Percentiles rank a stretch among this genome's conserved stretches.
phyloP scores from a whole-genome alignment of 1,284 basidiomycete species.

The Volvariella volvacea region DNA sequence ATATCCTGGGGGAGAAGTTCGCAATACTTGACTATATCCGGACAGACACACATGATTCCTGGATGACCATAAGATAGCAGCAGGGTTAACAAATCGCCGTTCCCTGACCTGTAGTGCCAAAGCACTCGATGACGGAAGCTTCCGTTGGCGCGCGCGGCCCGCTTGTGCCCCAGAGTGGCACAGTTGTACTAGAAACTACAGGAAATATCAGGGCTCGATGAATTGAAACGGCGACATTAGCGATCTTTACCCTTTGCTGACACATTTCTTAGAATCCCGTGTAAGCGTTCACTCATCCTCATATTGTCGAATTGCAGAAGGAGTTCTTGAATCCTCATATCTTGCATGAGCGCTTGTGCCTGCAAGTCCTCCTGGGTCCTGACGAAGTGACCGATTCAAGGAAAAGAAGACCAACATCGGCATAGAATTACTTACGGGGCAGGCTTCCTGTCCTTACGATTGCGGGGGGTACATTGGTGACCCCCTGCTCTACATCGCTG shows the following conservation, averaged over 20 bases:
- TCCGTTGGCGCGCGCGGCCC: too few relatives aligned
- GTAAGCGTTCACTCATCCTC: constrained; percentile 11
- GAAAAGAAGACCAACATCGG: neutral
- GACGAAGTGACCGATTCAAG: constrained; percentile 5
- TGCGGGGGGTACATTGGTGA: constrained; percentile 42
- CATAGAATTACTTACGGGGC: constrained; percentile 37
- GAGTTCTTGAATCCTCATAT: constrained; percentile 39
- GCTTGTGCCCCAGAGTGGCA: constrained; percentile 2
- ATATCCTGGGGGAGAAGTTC: constrained; percentile 49
- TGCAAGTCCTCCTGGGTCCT: constrained; percentile 56
- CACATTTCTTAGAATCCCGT: too few relatives aligned
- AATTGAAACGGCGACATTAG: too few relatives aligned
- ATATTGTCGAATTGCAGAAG: constrained; percentile 42
- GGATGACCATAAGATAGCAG: neutral
- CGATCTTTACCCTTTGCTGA: too few relatives aligned
- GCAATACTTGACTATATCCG: constrained; percentile 40
- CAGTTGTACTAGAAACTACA: too few relatives aligned
- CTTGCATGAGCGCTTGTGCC: constrained; percentile 38
- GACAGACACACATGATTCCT: constrained; percentile 13
- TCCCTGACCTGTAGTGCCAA: too few relatives aligned
- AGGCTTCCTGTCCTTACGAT: constrained; percentile 49
- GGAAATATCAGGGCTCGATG: too few relatives aligned
- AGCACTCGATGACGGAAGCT: too few relatives aligned
- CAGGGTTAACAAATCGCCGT: too few relatives aligned
- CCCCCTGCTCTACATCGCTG: constrained; percentile 38